Evolutionary conservation across 805 yeast species (phyloP).

Genomic region (Lachancea waltii): DNA sequence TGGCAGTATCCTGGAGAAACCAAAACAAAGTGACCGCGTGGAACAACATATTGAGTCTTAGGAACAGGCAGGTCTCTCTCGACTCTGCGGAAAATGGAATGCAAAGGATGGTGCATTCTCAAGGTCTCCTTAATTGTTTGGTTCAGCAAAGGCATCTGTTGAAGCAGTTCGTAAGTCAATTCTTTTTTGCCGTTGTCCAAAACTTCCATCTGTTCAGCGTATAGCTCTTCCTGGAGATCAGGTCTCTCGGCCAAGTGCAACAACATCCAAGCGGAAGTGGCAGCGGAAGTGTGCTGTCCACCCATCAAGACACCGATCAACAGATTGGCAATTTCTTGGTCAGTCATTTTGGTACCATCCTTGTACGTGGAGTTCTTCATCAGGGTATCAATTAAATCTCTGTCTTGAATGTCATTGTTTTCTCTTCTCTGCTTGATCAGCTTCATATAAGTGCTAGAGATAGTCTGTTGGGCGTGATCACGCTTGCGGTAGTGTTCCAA

Average conservation of each 20-base stretch:
- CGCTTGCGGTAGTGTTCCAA: constrained; percentile 77
- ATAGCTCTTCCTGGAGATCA: constrained; percentile 75
- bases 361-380: constrained; percentile 80
- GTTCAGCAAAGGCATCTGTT: constrained; percentile 73
- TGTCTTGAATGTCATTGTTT: constrained; percentile 68
- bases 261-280: constrained; percentile 93
- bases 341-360: constrained; percentile 92
- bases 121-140: constrained; percentile 87
- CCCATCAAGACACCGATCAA: constrained; percentile 97
- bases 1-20: constrained; percentile 92
- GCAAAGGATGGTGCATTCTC: constrained; percentile 94
- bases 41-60: constrained; percentile 71
- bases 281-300: constrained; percentile 96
- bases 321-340: constrained; percentile 87
- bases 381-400: constrained; percentile 85
- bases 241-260: constrained; percentile 86
- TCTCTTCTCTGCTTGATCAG: constrained; percentile 69
- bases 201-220: constrained; percentile 63
- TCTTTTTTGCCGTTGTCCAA: constrained; percentile 51
- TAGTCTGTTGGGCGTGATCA: constrained; percentile 80
- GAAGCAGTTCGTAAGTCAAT: constrained; percentile 75
- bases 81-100: constrained; percentile 91
- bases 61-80: constrained; percentile 73
- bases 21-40: constrained; percentile 81
- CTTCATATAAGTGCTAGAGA: constrained; percentile 73